A percentile compares a stretch with the other conserved stretches of the same genome.
Conservation (phyloP, 768 basidiomycete species). For the Suillus subaureus region DNA sequence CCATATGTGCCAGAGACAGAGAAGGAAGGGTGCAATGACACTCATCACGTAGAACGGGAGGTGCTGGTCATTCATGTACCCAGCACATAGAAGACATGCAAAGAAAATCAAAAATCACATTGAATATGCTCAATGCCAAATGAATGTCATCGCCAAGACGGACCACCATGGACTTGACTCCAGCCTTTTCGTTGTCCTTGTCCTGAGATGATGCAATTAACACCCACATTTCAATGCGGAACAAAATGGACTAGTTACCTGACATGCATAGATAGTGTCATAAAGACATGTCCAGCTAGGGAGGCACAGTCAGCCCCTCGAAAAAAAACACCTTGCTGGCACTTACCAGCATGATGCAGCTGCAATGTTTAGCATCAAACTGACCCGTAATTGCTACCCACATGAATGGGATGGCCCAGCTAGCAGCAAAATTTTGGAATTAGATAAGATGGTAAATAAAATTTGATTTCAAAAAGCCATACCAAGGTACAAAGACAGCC, state of each 20-base stretch:
- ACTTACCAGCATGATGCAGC: neutral
- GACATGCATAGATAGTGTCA: slow-evolving; percentile 78
- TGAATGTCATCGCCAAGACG: slow-evolving; percentile 65
- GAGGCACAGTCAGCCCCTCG: neutral
- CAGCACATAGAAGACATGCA: slow-evolving; percentile 51
- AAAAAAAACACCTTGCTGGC: neutral
- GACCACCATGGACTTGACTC: slow-evolving; percentile 78
- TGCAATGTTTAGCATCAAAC: neutral
- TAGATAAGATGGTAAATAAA: neutral
- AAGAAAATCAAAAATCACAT: slow-evolving; percentile 55
- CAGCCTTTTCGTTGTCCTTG: slow-evolving; percentile 72
- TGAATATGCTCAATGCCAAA: slow-evolving; percentile 56
- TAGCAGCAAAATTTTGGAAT: neutral
- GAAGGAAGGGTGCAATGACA: neutral
- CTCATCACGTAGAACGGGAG: slow-evolving; percentile 7
- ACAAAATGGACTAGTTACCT: slow-evolving; percentile 36
- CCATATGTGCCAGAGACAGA: slow-evolving; percentile 1
- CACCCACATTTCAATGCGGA: slow-evolving; percentile 27
- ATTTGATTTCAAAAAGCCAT: neutral
- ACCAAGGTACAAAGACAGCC: slow-evolving; percentile 36
- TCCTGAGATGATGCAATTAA: slow-evolving; percentile 82
- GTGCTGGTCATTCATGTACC: slow-evolving; percentile 55
- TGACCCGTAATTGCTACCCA: neutral
- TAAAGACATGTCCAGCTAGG: slow-evolving; percentile 10
- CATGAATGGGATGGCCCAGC: neutral